Evolutionary conservation across 352 stramenopile genomes (phyloP).

Genomic region (Pythium phragmitis): DNA sequence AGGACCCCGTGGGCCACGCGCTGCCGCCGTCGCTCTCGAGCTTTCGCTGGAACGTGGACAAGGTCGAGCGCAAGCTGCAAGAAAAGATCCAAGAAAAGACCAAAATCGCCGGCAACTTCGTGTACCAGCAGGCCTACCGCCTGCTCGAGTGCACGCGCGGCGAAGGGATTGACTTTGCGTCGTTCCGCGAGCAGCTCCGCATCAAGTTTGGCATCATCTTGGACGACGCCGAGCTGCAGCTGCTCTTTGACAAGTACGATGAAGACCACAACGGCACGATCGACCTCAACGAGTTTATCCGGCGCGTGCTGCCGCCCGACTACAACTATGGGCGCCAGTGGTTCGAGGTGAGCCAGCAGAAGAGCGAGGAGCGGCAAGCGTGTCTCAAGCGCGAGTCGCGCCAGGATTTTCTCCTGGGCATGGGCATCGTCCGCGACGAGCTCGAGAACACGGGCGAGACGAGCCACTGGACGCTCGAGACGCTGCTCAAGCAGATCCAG

Average conservation of each 20-base stretch:
- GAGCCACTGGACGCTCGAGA: conserved; percentile 64
- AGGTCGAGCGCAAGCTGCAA: conserved; percentile 80
- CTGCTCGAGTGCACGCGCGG: conserved; percentile 71
- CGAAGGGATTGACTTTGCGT: conserved; percentile 75
- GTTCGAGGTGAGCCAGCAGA: conserved; percentile 74
- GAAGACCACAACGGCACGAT: conserved; percentile 78
- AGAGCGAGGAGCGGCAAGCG: conserved; percentile 56
- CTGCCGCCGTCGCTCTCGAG: conserved; percentile 63
- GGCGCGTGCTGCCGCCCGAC: conserved; percentile 67
- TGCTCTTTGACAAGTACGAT: conserved; percentile 87
- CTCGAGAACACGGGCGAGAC: conserved; percentile 45
- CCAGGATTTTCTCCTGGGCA: conserved; percentile 57
- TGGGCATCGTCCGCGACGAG: conserved; percentile 29
- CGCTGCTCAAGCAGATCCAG: conserved; percentile 72
- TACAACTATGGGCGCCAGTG: conserved; percentile 75
- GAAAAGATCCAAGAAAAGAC: conserved; percentile 87
- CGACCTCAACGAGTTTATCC: conserved; percentile 83
- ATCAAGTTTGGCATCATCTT: conserved; percentile 83
- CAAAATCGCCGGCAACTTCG: conserved; percentile 80
- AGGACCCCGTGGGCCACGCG: conserved; percentile 56
- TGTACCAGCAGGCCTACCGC: conserved; percentile 85
- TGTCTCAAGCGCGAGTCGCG: conserved; percentile 60
- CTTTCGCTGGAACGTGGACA: conserved; percentile 77
- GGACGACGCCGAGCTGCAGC: conserved; percentile 62
- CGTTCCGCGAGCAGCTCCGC: conserved; percentile 70